Percentiles rank a stretch among this genome's conserved stretches.
phyloP scores from a whole-genome alignment of 2,329 filamentous ascomycete genomes.

The Neoscytalidium dimidiatum region DNA sequence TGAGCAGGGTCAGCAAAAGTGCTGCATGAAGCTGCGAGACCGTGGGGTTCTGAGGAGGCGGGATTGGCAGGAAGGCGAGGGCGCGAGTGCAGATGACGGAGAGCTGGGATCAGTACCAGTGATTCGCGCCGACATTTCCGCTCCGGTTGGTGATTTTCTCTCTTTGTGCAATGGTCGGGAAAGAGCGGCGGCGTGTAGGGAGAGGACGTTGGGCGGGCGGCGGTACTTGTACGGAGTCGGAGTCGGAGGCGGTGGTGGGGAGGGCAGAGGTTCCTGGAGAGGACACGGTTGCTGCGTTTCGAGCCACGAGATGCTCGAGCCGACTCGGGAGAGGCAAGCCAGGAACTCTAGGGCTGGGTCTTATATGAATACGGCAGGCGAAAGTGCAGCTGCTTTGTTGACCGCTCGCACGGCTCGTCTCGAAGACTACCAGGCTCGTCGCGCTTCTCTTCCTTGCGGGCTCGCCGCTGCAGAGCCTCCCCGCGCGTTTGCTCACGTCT shows the following conservation, averaged over 20 bases:
- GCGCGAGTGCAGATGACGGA: conserved; percentile 11
- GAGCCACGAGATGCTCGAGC: conserved; percentile 7
- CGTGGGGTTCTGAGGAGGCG: not conserved
- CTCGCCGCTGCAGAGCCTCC: not conserved
- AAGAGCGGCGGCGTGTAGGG: conserved; percentile 13
- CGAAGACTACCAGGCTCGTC: not conserved
- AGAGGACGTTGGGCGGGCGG: conserved; percentile 3
- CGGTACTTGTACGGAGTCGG: conserved; percentile 6
- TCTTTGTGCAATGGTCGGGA: not conserved
- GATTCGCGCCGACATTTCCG: conserved; percentile 15
- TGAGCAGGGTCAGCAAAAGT: conserved; percentile 13
- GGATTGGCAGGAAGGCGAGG: not conserved
- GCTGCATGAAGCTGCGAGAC: conserved; percentile 23
- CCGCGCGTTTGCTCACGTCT: not conserved
- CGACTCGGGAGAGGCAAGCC: conserved; percentile 10
- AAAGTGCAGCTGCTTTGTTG: conserved; percentile 9
- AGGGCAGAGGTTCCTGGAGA: not conserved
- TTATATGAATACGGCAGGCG: conserved; percentile 7
- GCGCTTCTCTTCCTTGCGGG: not conserved
- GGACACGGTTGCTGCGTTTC: conserved; percentile 9
- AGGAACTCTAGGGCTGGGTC: conserved; percentile 5
- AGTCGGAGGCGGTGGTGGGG: not conserved
- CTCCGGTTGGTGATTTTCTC: conserved; percentile 12
- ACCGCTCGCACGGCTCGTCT: not conserved
- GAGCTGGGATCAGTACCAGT: not conserved